Conservation (phyloP, 768 basidiomycete genomes). For the Sarcodon sp. region DNA sequence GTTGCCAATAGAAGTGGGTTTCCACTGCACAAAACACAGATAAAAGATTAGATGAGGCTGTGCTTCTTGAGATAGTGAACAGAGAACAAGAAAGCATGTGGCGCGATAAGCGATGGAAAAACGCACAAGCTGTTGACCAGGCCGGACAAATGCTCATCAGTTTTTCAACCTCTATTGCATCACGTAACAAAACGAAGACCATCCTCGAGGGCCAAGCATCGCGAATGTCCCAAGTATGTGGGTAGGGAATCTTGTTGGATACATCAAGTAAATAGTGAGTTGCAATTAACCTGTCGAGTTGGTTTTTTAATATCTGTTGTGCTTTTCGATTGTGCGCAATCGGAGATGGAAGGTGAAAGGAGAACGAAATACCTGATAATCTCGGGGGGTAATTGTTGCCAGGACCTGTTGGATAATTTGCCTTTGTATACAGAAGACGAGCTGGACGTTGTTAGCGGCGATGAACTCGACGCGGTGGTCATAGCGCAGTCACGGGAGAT, state of each 20-base stretch:
- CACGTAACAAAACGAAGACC: conserved; percentile 49
- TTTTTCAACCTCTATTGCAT: conserved; percentile 45
- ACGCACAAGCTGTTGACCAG: conserved; percentile 43
- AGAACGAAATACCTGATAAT: conserved; percentile 38
- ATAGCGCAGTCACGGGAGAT: background rate
- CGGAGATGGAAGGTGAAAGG: conserved; percentile 15
- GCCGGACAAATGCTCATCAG: conserved; percentile 50
- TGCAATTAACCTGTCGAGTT: conserved; percentile 33
- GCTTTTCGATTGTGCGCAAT: background rate
- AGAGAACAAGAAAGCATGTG: background rate
- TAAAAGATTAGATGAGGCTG: background rate
- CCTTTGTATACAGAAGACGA: conserved; percentile 31
- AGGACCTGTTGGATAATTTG: conserved; percentile 41
- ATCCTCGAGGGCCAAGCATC: conserved; percentile 50
- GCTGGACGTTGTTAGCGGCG: background rate
- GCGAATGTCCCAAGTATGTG: conserved; percentile 32
- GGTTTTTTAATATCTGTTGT: background rate
- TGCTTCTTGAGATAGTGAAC: background rate
- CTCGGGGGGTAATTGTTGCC: conserved; percentile 50
- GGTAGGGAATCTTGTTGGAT: conserved; percentile 29
- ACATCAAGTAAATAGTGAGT: conserved; percentile 45
- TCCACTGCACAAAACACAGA: conserved; percentile 33
- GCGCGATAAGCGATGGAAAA: conserved; percentile 1
- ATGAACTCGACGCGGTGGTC: background rate
- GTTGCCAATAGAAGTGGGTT: conserved; percentile 58